Evolutionary conservation across 768 basidiomycete genomes (phyloP).

Genomic region (Suillus decipiens): DNA sequence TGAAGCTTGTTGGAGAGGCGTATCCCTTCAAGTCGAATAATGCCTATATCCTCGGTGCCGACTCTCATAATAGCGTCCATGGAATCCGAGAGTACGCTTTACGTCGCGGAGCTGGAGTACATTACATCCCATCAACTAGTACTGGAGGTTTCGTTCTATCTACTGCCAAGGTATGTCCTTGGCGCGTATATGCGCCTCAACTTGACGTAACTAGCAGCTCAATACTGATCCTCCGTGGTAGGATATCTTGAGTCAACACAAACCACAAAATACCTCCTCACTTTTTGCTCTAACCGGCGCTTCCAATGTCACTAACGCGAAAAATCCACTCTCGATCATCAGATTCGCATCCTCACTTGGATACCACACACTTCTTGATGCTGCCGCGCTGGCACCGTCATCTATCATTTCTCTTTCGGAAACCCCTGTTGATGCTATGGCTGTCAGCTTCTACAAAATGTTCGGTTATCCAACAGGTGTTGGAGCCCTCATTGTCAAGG

Average conservation of each 20-base stretch:
- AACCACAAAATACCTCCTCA: slow-evolving; percentile 49
- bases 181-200: slow-evolving; percentile 23
- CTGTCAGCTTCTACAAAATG: slow-evolving; percentile 88
- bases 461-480: slow-evolving; percentile 87
- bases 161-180: slow-evolving; percentile 55
- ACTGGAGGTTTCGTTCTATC: slow-evolving; percentile 64
- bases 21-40: slow-evolving; percentile 68
- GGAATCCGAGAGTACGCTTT: slow-evolving; percentile 76
- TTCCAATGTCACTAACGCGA: slow-evolving; percentile 81
- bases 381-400: slow-evolving; percentile 78
- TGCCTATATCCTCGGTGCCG: slow-evolving; percentile 65
- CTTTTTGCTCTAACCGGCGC: slow-evolving; percentile 79
- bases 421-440: slow-evolving; percentile 78
- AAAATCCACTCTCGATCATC: slow-evolving; percentile 66
- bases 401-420: slow-evolving; percentile 65
- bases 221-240: slow-evolving; percentile 27
- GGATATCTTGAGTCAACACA: slow-evolving; percentile 55
- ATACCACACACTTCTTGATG: slow-evolving; percentile 77
- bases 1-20: slow-evolving; percentile 82
- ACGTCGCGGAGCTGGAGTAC: slow-evolving; percentile 53
- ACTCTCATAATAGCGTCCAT: slow-evolving; percentile 85
- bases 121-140: slow-evolving; percentile 64
- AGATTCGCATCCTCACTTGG: slow-evolving; percentile 66
- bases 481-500: slow-evolving; percentile 75
- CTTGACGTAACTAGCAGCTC: background rate